Percentiles rank a stretch among this genome's conserved stretches.
Evolutionary conservation across 768 basidiomycete genomes (phyloP).

Genomic region (Cubamyces sp.): DNA sequence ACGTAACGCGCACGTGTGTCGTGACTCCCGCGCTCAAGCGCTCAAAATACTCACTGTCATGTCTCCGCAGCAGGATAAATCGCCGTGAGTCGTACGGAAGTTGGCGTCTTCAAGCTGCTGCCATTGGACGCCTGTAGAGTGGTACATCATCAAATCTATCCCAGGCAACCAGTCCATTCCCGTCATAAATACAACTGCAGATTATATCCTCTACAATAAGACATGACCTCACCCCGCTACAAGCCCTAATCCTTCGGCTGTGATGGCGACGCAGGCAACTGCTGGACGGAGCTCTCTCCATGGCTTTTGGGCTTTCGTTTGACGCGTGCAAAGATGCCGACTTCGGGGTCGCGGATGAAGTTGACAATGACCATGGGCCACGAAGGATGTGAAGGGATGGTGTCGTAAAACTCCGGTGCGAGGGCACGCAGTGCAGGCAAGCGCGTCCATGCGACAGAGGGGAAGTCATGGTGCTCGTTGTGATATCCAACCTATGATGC

Average conservation of each 20-base stretch:
- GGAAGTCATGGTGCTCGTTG: slow-evolving; percentile 99
- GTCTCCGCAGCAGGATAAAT: no score
- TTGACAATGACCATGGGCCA: slow-evolving; percentile 96
- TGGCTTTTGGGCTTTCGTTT: slow-evolving; percentile 63
- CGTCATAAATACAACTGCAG: background rate
- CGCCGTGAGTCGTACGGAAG: no score
- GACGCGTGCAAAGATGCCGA: slow-evolving; percentile 87
- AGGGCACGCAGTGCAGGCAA: slow-evolving; percentile 80
- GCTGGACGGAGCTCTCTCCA: slow-evolving; percentile 8
- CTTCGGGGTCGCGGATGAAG: slow-evolving; percentile 89
- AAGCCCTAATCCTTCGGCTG: slow-evolving; percentile 4
- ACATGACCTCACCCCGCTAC: background rate
- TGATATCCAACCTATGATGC: slow-evolving; percentile 87
- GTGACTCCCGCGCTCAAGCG: slow-evolving; percentile 12
- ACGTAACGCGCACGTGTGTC: slow-evolving; percentile 17
- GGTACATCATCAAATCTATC: no score
- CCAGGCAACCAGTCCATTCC: no score
- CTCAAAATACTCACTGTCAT: background rate
- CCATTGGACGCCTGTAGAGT: no score
- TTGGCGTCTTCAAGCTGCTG: no score
- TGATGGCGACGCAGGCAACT: slow-evolving; percentile 9
- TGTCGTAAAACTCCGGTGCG: slow-evolving; percentile 92
- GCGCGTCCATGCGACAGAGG: slow-evolving; percentile 93
- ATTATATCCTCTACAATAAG: background rate
- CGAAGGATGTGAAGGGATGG: slow-evolving; percentile 81